These are phyloP conservation scores for Ustilago esculenta DNA, from an alignment of 1,284 basidiomycete species.

Conservation along the genomic window DNA sequence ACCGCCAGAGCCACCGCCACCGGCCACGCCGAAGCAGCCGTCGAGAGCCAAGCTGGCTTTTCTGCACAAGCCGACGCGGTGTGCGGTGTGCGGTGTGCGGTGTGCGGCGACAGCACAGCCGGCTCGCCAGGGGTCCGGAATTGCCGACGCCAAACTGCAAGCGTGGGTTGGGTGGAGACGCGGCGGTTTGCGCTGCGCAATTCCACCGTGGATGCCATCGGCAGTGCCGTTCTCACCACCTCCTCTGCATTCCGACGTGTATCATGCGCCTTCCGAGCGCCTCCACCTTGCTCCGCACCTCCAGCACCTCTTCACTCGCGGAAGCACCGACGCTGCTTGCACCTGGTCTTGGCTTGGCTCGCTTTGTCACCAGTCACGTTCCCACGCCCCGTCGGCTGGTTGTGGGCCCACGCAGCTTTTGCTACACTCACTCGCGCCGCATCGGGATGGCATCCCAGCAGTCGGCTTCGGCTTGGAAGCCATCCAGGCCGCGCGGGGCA, in stretches of 20 bases:
- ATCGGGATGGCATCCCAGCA: constrained; percentile 27
- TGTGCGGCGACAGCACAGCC: too few relatives aligned
- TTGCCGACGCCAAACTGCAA: constrained; percentile 18
- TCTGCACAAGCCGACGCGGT: too few relatives aligned
- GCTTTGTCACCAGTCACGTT: neutral
- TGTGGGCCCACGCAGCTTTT: neutral
- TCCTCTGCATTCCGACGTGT: neutral
- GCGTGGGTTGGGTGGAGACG: neutral
- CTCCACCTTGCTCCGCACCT: constrained; percentile 11
- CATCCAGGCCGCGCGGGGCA: constrained; percentile 37
- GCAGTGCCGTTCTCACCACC: too few relatives aligned
- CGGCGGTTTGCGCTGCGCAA: too few relatives aligned
- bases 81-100: too few relatives aligned
- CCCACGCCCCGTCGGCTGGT: constrained; percentile 9
- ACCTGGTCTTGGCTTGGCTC: neutral
- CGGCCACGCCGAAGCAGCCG: too few relatives aligned
- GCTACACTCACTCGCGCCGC: constrained; percentile 10
- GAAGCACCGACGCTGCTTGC: constrained; percentile 11
- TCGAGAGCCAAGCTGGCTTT: too few relatives aligned
- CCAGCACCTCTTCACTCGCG: neutral
- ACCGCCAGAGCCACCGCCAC: too few relatives aligned
- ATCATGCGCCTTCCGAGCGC: constrained; percentile 27
- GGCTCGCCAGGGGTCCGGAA: constrained; percentile 20
- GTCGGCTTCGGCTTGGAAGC: constrained; percentile 32
- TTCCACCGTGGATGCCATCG: too few relatives aligned